Evolutionary conservation across 2,329 filamentous ascomycete species (phyloP), one percentile per base, ranked within the genome.

Genomic region (Cladosporium sp.): DNA sequence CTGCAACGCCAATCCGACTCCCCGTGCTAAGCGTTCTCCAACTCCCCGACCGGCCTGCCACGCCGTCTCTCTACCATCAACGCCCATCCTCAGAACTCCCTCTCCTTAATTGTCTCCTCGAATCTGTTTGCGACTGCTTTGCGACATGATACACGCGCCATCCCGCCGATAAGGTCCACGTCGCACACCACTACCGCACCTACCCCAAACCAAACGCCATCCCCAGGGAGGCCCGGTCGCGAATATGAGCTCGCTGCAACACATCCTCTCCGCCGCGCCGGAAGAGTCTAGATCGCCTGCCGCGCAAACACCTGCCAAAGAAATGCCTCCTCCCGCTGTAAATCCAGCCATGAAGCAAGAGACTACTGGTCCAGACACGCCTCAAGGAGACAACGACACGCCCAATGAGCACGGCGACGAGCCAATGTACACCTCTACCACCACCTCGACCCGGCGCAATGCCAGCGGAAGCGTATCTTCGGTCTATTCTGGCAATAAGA

Each of bases 401-500:
- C 52, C 62, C 31, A 59, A 55, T 11, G 55, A 56, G 31, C 28
- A 57, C 31, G 61, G 52, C 26, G 61, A 63, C 35, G 61, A 63
- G 50, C 61, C 61, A 31, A 73, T 78, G 71, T 82, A 83, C 72
- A 82, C 80, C n/a, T 80, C 81, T 7, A 83, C 80, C 16, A 80
- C 81, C 3, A 80, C 80, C 2, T 82, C 80, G 59, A 87, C 84
- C 50, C 80, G 86, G 68, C 85, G 85, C 69, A 88, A 88, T 76
- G 84, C 86, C 31, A 88, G 87, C 72, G 87, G 86, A 64, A 88
- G 85, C 63, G 87, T 89, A 60, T 87, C 86, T 5, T 88, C 86
- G 0, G 87, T 89, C 26, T 89, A 88, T 74, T 88, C 86, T 23
- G 87, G 87, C 26, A 89, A 88, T 76, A 96, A 95, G 81, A 92